These are phyloP conservation scores for Gnetum montanum DNA, from an alignment of 75 land plant genomes.

Conservation along the genomic window DNA sequence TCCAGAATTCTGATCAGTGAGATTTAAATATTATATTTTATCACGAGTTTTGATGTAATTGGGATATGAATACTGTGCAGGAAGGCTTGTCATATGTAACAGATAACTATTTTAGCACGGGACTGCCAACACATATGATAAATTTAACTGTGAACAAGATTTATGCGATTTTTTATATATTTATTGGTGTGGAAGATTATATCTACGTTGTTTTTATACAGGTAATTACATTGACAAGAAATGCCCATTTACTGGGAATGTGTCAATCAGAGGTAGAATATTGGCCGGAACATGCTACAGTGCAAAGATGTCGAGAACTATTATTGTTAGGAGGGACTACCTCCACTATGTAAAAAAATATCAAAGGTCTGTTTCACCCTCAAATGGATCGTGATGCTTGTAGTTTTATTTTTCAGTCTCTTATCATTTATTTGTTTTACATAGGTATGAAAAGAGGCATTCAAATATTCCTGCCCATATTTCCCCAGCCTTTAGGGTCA, in stretches of 20 bases:
- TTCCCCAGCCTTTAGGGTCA: slow-evolving; percentile 44
- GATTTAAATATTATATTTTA: too few relatives aligned
- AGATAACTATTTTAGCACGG: too few relatives aligned
- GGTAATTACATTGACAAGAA: slow-evolving; percentile 54
- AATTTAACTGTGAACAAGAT: too few relatives aligned
- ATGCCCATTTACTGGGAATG: slow-evolving; percentile 45
- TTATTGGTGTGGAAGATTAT: too few relatives aligned
- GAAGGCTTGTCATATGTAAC: too few relatives aligned
- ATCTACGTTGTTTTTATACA: slow-evolving; percentile 6
- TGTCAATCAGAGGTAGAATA: slow-evolving; percentile 44
- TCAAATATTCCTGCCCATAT: slow-evolving; percentile 43
- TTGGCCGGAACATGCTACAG: slow-evolving; percentile 29
- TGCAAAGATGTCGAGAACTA: slow-evolving; percentile 40
- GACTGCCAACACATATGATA: too few relatives aligned
- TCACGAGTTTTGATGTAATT: too few relatives aligned
- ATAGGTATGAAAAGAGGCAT: slow-evolving; percentile 47
- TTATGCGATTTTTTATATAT: too few relatives aligned
- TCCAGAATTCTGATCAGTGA: too few relatives aligned
- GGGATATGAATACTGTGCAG: too few relatives aligned
- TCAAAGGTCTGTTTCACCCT: slow-evolving; percentile 34
- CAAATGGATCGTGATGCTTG: not conserved
- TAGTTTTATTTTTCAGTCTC: too few relatives aligned
- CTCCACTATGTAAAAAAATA: slow-evolving; percentile 44
- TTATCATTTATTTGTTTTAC: not conserved
- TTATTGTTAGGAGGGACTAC: slow-evolving; percentile 35